Evolutionary conservation across 2,329 filamentous ascomycete genomes (phyloP).

Genomic region (Exophiala sp.): DNA sequence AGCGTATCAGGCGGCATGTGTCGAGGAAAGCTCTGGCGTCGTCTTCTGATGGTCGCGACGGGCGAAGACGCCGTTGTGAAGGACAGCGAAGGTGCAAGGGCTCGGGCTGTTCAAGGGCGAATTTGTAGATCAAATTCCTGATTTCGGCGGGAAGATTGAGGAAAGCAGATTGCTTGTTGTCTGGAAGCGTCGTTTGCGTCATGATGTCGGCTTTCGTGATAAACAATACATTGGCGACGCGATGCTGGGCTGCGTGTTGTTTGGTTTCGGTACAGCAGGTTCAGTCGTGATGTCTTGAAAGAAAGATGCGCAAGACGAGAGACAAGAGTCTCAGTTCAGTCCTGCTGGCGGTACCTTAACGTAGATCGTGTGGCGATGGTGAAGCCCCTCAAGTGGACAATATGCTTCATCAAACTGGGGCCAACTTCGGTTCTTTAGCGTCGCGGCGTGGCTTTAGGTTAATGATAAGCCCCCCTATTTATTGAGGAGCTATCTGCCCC

Average conservation of each 20-base stretch:
- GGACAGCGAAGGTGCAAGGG: constrained; percentile 18
- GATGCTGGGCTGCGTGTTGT: not conserved
- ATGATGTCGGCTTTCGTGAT: not conserved
- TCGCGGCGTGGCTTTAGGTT: no score
- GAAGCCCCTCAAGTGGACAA: no score
- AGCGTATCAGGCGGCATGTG: constrained; percentile 15
- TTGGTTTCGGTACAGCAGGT: not conserved
- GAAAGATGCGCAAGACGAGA: no score
- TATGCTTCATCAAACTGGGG: no score
- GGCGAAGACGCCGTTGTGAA: constrained; percentile 20
- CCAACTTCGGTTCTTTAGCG: no score
- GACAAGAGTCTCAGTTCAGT: no score
- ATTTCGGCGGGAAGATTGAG: constrained; percentile 23
- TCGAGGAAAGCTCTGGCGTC: constrained; percentile 22
- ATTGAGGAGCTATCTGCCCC: no score
- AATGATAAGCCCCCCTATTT: no score
- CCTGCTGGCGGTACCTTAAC: no score
- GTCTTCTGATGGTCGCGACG: constrained; percentile 20
- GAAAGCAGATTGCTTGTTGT: constrained; percentile 5
- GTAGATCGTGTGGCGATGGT: no score
- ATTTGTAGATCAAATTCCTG: constrained; percentile 23
- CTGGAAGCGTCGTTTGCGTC: no score
- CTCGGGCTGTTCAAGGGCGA: constrained; percentile 14
- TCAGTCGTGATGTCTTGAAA: no score
- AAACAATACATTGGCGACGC: constrained; percentile 1